Percentiles rank a stretch among this genome's conserved stretches.
Evolutionary conservation across 768 basidiomycete genomes (phyloP).

Genomic region (Sarcodon sp.): DNA sequence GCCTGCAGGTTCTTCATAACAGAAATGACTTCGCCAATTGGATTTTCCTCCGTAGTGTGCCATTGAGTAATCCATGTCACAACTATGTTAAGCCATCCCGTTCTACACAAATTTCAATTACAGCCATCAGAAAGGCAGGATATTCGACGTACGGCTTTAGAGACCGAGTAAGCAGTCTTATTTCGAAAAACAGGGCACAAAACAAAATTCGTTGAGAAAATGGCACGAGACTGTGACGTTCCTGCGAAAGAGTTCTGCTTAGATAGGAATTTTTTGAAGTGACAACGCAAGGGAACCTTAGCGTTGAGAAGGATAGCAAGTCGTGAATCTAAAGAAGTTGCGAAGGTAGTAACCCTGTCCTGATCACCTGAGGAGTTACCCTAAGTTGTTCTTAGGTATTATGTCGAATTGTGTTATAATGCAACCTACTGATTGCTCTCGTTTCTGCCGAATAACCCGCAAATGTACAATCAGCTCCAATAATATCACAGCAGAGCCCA

Average conservation of each 20-base stretch:
- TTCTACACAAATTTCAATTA: constrained; percentile 1
- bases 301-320: constrained; percentile 42
- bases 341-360: constrained; percentile 21
- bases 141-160: constrained; percentile 40
- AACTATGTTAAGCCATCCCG: constrained; percentile 13
- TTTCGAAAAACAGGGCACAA: constrained; percentile 47
- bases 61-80: constrained; percentile 18
- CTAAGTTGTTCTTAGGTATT: background rate
- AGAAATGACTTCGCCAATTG: constrained; percentile 26
- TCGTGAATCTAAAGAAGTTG: constrained; percentile 40
- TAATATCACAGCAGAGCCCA: constrained; percentile 51
- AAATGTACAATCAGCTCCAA: constrained; percentile 47
- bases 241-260: constrained; percentile 24
- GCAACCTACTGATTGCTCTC: constrained; percentile 25
- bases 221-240: constrained; percentile 35
- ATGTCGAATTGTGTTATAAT: background rate
- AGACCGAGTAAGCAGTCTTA: constrained; percentile 49
- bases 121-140: background rate
- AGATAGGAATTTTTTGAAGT: background rate
- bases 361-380: background rate
- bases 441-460: constrained; percentile 27
- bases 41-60: constrained; percentile 5
- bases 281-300: constrained; percentile 26
- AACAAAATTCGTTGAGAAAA: constrained; percentile 48
- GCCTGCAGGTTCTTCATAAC: constrained; percentile 31